Conservation (phyloP, 2,329 filamentous ascomycete species). For the Curvularia eragrostidis region DNA sequence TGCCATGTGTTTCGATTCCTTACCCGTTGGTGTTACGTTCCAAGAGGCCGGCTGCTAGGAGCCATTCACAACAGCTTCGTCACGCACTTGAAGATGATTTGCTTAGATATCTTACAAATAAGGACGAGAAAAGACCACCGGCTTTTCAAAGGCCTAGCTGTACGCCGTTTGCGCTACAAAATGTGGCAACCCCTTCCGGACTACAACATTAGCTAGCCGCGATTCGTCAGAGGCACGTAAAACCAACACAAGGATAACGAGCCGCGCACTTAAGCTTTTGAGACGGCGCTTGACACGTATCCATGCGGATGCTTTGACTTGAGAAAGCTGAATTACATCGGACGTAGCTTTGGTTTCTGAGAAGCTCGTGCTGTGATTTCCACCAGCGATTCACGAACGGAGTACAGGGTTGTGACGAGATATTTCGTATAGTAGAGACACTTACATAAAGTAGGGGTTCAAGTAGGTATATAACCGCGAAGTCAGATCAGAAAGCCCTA, state of each 20-base stretch:
- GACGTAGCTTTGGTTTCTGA: background rate
- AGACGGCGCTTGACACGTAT: constrained; percentile 4
- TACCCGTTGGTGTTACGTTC: background rate
- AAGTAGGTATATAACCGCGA: too few species aligned
- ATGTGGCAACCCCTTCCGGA: constrained; percentile 16
- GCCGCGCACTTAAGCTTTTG: background rate
- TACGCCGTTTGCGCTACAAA: constrained; percentile 6
- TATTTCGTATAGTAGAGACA: background rate
- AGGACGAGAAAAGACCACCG: background rate
- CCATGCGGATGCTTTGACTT: background rate
- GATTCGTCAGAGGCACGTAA: constrained; percentile 7
- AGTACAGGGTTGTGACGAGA: background rate
- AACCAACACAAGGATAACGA: constrained; percentile 7
- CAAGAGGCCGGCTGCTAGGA: background rate
- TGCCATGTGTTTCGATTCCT: background rate
- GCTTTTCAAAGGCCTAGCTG: constrained; percentile 3
- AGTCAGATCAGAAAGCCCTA: background rate
- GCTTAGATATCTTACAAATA: background rate
- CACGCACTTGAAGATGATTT: background rate
- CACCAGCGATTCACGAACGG: background rate
- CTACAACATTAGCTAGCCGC: background rate
- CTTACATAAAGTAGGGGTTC: too few species aligned
- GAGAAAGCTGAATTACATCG: background rate
- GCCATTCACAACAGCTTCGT: background rate
- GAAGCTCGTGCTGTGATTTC: background rate